A percentile compares a stretch with the other conserved stretches of the same genome.
These are phyloP conservation scores for Hirsutella minnesotensis DNA, from an alignment of 2,329 filamentous ascomycete species.

Conservation along the genomic window DNA sequence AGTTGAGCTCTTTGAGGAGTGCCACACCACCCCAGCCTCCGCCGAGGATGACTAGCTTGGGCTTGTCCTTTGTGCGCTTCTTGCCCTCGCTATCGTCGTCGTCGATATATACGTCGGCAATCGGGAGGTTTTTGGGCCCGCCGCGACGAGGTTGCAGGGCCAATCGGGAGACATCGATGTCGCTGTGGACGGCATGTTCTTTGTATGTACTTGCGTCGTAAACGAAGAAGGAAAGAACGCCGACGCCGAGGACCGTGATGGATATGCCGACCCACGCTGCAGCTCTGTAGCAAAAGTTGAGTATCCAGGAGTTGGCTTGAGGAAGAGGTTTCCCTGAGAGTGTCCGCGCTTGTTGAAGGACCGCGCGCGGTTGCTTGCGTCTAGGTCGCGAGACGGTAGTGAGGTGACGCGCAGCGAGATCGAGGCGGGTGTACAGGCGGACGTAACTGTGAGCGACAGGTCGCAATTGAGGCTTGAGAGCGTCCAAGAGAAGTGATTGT, in stretches of 20 bases:
- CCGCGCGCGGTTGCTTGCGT: neutral
- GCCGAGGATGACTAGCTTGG: conserved; percentile 81
- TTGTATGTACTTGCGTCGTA: conserved; percentile 91
- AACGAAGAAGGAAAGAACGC: conserved; percentile 75
- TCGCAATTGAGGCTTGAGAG: neutral
- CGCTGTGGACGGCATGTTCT: conserved; percentile 51
- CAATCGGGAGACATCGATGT: conserved; percentile 73
- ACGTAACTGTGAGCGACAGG: too few species aligned
- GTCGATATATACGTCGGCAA: conserved; percentile 77
- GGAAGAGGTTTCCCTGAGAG: conserved; percentile 42
- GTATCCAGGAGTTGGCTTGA: conserved; percentile 31
- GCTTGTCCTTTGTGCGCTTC: conserved; percentile 69
- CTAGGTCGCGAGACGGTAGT: neutral
- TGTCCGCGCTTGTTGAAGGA: neutral
- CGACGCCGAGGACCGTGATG: conserved; percentile 53
- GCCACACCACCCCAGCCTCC: conserved; percentile 94
- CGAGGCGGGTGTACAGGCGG: neutral
- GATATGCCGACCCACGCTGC: conserved; percentile 57
- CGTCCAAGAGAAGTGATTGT: neutral
- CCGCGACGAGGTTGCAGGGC: conserved; percentile 72
- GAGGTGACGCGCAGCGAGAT: neutral
- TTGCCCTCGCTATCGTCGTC: conserved; percentile 71
- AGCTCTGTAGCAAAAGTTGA: conserved; percentile 54
- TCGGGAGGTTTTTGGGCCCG: conserved; percentile 90
- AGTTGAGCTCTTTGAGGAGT: conserved; percentile 77